Conservation (phyloP, 768 basidiomycete genomes). For the Coprinopsis sp. region DNA sequence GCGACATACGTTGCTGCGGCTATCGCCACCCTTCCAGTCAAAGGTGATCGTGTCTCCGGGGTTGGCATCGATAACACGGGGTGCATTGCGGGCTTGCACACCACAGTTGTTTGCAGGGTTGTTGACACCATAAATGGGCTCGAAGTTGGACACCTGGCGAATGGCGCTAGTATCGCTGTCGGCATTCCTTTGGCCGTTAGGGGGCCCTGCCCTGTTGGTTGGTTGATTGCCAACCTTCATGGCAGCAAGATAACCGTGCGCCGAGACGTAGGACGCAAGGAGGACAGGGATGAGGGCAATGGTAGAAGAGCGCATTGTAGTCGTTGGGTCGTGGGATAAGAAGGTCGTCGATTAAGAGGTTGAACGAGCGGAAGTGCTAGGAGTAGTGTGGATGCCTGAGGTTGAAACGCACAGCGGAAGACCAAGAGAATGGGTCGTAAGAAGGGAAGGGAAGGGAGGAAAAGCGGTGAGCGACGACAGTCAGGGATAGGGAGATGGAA, state of each 20-base stretch:
- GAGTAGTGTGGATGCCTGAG: no score
- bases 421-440: no score
- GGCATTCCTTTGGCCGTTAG: slow-evolving; percentile 26
- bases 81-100: slow-evolving; percentile 42
- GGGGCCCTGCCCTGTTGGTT: slow-evolving; percentile 36
- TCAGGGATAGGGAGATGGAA: no score
- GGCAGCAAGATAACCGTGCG: no score
- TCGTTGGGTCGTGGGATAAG: background rate
- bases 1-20: slow-evolving; percentile 28
- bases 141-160: slow-evolving; percentile 33
- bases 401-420: no score
- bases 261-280: slow-evolving; percentile 33
- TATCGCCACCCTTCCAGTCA: slow-evolving; percentile 51
- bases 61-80: slow-evolving; percentile 48
- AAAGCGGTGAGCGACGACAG: no score
- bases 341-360: no score
- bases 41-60: slow-evolving; percentile 55
- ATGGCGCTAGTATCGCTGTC: slow-evolving; percentile 21
- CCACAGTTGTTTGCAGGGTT: slow-evolving; percentile 63
- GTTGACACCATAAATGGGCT: slow-evolving; percentile 48
- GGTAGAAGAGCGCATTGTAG: slow-evolving; percentile 23
- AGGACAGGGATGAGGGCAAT: slow-evolving; percentile 28
- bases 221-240: slow-evolving; percentile 33
- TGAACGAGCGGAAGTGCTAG: no score
- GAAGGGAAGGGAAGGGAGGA: no score